Evolutionary conservation across 371 early-diverging fungal species (phyloP).

Genomic region (Mortierella sp.): DNA sequence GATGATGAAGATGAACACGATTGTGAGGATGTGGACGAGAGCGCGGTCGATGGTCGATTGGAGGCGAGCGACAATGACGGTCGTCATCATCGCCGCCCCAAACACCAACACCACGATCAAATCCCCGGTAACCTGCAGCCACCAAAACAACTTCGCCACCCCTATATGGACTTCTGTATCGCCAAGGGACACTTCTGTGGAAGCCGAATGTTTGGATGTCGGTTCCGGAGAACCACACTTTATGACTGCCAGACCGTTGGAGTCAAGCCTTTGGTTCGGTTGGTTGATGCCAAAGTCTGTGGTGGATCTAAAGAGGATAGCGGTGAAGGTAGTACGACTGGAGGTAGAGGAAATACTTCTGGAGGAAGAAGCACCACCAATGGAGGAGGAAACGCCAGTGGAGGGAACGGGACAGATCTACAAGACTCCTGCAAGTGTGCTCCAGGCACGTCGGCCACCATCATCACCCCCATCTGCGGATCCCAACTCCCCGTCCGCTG

Average conservation of each 20-base stretch:
- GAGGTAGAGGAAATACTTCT: too few species aligned
- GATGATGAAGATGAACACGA: not conserved
- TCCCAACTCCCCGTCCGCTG: not conserved
- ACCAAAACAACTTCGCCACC: not conserved
- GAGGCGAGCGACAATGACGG: not conserved
- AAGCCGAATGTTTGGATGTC: constrained; percentile 2
- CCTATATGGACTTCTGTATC: not conserved
- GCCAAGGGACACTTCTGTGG: constrained; percentile 3
- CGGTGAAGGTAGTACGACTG: too few species aligned
- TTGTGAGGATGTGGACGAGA: not conserved
- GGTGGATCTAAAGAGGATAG: not conserved
- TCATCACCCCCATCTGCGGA: constrained; percentile 17
- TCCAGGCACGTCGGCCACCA: not conserved
- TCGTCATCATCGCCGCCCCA: not conserved
- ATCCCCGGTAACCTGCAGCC: not conserved
- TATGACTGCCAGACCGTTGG: not conserved
- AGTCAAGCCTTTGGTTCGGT: not conserved
- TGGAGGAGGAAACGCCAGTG: too few species aligned
- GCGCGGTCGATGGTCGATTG: not conserved
- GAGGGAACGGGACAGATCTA: not conserved
- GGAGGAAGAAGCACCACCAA: too few species aligned
- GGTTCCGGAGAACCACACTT: not conserved
- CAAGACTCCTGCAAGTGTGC: not conserved
- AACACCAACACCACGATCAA: not conserved
- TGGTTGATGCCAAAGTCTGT: not conserved